These are phyloP conservation scores for Colletotrichum musicola DNA, from an alignment of 2,329 filamentous ascomycete species.

Conservation along the genomic window DNA sequence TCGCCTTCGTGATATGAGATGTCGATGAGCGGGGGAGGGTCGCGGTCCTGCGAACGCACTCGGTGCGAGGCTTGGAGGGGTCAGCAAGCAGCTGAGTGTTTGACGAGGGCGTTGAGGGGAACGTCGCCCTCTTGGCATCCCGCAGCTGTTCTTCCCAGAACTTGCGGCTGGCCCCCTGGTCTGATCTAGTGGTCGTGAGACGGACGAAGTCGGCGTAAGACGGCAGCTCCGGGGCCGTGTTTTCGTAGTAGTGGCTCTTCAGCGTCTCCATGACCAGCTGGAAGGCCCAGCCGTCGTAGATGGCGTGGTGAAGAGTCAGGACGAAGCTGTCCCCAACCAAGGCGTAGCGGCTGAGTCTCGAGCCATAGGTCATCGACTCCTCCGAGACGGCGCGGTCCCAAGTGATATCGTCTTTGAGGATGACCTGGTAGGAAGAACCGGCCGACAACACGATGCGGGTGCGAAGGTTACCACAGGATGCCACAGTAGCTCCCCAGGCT, in stretches of 20 bases:
- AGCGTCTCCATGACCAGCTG: constrained; percentile 26
- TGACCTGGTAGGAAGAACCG: constrained; percentile 4
- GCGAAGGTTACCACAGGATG: constrained; percentile 19
- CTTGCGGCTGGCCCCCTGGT: too few species aligned
- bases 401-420: background rate
- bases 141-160: too few species aligned
- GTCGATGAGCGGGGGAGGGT: background rate
- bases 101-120: too few species aligned
- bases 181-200: background rate
- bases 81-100: too few species aligned
- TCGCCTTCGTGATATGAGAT: constrained; percentile 32
- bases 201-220: constrained; percentile 37
- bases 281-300: background rate
- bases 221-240: background rate
- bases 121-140: too few species aligned
- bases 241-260: too few species aligned
- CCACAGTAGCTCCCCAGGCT: constrained; percentile 44
- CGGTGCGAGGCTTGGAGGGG: too few species aligned
- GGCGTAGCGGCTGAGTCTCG: constrained; percentile 12
- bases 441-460: constrained; percentile 25
- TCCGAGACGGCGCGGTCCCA: background rate
- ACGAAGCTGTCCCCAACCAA: background rate
- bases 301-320: constrained; percentile 20
- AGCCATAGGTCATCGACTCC: background rate
- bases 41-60: background rate